A percentile compares a stretch with the other conserved stretches of the same genome.
Conservation (phyloP, 208 protist species). For the Leishmania guyanensis region DNA sequence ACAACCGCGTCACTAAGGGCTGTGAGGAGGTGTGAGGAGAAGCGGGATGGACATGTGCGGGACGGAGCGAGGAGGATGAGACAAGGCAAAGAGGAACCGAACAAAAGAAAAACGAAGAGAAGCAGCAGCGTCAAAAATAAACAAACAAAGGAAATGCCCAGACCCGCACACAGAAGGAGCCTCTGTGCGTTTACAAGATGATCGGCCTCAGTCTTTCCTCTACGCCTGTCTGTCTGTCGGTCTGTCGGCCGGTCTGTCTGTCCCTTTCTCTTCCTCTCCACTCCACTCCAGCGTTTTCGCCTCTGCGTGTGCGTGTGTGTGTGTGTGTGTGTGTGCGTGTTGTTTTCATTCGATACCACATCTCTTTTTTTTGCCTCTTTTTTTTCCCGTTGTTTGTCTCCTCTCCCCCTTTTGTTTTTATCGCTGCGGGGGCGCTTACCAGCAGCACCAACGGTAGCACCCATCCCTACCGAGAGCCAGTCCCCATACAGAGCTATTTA, state of each 20-base stretch:
- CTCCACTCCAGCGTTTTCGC: no score
- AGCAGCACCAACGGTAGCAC: background rate
- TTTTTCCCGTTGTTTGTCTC: background rate
- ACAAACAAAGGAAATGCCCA: background rate
- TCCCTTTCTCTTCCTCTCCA: no score
- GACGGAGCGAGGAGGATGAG: background rate
- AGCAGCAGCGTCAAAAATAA: background rate
- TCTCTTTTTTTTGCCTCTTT: conserved; percentile 8
- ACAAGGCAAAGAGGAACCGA: background rate
- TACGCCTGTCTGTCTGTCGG: background rate
- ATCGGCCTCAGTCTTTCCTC: background rate
- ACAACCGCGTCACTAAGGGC: background rate
- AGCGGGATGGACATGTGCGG: background rate
- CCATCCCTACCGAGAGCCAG: background rate
- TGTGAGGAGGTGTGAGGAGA: no score
- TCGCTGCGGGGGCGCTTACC: background rate
- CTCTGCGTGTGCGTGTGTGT: background rate
- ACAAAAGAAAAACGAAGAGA: background rate
- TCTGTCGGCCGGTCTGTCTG: background rate
- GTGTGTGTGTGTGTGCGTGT: background rate
- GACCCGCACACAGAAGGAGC: background rate
- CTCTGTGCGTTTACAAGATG: background rate
- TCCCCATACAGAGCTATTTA: background rate
- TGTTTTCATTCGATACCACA: background rate
- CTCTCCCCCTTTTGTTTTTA: conserved; percentile 12